phyloP scores from a whole-genome alignment of 2,329 filamentous ascomycete species.

The Periconia digitata region DNA sequence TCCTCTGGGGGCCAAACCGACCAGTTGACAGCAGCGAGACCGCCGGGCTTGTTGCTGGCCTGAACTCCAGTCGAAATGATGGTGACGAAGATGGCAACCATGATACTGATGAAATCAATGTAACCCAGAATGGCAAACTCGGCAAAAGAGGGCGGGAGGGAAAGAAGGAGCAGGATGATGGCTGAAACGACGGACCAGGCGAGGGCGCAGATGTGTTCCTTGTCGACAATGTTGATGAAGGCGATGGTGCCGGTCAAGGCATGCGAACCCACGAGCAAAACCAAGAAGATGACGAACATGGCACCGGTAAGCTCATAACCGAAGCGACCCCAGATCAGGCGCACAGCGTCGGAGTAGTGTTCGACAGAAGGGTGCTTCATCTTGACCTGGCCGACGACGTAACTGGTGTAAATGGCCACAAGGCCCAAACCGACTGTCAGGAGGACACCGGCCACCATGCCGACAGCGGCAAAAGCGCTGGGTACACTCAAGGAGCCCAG shows the following conservation, averaged over 20 bases:
- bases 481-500: constrained; percentile 51
- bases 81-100: constrained; percentile 66
- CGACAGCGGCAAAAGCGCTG: constrained; percentile 48
- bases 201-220: constrained; percentile 63
- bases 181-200: constrained; percentile 65
- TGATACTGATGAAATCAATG: constrained; percentile 65
- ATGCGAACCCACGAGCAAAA: constrained; percentile 70
- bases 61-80: constrained; percentile 65
- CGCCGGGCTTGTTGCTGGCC: constrained; percentile 33
- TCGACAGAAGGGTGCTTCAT: constrained; percentile 61
- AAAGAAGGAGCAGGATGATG: constrained; percentile 60
- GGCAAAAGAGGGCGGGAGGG: constrained; percentile 64
- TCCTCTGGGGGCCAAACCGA: constrained; percentile 34
- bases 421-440: constrained; percentile 53
- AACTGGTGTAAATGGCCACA: constrained; percentile 64
- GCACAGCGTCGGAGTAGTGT: constrained; percentile 70
- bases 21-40: constrained; percentile 33
- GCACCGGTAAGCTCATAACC: constrained; percentile 59
- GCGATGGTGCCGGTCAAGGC: constrained; percentile 71
- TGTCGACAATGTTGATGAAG: constrained; percentile 63
- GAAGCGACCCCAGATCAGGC: constrained; percentile 61
- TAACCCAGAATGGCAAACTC: constrained; percentile 61
- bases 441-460: constrained; percentile 51
- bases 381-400: constrained; percentile 64
- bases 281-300: constrained; percentile 46